A percentile compares a stretch with the other conserved stretches of the same genome.
These are phyloP conservation scores for Nannochloris sp. DNA, from an alignment of 139 green algal genomes.

Conservation along the genomic window DNA sequence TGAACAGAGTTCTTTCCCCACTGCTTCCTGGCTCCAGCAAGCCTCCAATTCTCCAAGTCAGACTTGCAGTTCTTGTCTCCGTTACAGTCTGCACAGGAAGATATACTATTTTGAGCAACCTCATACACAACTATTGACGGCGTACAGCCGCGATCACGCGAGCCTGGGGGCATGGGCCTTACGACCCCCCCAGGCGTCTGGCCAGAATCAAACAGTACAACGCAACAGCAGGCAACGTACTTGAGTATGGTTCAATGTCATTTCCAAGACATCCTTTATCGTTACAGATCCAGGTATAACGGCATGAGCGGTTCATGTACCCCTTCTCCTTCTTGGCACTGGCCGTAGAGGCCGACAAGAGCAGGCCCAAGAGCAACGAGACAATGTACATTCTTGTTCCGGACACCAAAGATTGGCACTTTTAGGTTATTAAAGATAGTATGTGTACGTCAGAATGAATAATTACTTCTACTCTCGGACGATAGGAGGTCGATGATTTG, in stretches of 20 bases:
- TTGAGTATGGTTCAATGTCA: slow-evolving; percentile 4
- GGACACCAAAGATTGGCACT: too few species aligned
- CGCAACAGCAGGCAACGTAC: background rate
- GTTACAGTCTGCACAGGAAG: background rate
- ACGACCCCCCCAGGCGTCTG: background rate
- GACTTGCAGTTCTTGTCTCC: slow-evolving; percentile 5
- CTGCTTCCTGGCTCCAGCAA: slow-evolving; percentile 1
- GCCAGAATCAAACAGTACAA: background rate
- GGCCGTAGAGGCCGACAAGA: background rate
- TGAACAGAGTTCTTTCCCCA: slow-evolving; percentile 3
- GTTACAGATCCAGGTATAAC: background rate
- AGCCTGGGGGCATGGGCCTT: background rate
- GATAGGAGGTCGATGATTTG: too few species aligned
- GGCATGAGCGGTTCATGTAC: background rate
- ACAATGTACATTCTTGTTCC: too few species aligned
- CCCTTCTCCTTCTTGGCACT: background rate
- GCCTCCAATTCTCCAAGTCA: slow-evolving; percentile 2
- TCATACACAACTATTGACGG: background rate
- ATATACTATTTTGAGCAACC: background rate
- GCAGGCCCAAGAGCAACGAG: background rate
- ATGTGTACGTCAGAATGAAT: too few species aligned
- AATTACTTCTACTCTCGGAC: too few species aligned
- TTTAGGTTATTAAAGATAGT: too few species aligned
- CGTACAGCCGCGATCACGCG: background rate
- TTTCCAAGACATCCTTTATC: slow-evolving; percentile 3